Conservation (phyloP, 495 filamentous ascomycete species). For the Penicillium roqueforti region DNA sequence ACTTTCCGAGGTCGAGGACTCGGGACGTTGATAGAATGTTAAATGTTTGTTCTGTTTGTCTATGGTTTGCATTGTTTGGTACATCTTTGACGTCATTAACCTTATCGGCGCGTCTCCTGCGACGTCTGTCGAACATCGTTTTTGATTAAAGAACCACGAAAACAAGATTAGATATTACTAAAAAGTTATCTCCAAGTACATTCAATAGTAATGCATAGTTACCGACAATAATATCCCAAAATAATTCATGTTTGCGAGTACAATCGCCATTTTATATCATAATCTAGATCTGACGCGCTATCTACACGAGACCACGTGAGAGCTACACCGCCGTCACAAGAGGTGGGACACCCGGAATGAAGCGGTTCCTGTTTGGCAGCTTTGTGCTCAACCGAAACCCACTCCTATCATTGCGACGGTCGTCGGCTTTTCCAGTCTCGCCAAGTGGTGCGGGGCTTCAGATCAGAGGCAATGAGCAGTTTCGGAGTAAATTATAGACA, state of each 20-base stretch:
- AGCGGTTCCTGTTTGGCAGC: slow-evolving; percentile 28
- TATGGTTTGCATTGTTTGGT: slow-evolving; percentile 6
- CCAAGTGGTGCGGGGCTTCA: neutral
- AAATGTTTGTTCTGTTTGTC: slow-evolving; percentile 1
- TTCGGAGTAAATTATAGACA: neutral
- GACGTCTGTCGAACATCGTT: slow-evolving; percentile 2
- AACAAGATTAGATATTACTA: neutral
- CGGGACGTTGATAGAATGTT: neutral
- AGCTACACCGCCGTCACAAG: slow-evolving; percentile 21
- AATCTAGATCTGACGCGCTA: slow-evolving; percentile 20
- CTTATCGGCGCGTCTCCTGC: slow-evolving; percentile 28
- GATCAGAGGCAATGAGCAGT: neutral
- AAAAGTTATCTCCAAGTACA: neutral
- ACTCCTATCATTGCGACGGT: slow-evolving; percentile 22
- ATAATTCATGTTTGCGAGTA: neutral
- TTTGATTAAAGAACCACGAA: neutral
- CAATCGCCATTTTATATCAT: slow-evolving; percentile 16
- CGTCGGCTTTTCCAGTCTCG: slow-evolving; percentile 11
- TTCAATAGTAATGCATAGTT: neutral
- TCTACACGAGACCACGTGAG: slow-evolving; percentile 28
- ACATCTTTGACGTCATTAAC: slow-evolving; percentile 15
- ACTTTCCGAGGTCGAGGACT: neutral
- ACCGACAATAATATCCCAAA: neutral
- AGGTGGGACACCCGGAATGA: slow-evolving; percentile 18
- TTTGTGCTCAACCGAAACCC: slow-evolving; percentile 26